phyloP scores from a whole-genome alignment of 2,329 filamentous ascomycete genomes.

The Fusarium nanum region DNA sequence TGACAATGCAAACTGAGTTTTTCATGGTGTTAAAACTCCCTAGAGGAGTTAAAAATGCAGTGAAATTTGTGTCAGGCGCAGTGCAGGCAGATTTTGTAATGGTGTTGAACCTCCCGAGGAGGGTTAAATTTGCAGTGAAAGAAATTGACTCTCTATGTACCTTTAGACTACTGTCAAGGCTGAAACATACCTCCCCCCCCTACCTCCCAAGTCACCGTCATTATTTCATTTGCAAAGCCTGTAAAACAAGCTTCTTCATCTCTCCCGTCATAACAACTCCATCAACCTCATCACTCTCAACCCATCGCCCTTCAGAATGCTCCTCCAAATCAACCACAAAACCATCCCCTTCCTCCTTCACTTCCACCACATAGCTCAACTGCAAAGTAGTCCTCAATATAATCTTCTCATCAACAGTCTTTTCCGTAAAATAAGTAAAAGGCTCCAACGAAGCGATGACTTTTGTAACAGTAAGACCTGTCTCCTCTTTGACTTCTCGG shows the following conservation, averaged over 20 bases:
- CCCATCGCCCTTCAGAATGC: neutral
- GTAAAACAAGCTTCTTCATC: neutral
- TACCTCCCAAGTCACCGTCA: no score
- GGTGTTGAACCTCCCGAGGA: no score
- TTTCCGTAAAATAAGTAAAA: neutral
- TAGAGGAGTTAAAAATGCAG: no score
- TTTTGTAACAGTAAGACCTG: neutral
- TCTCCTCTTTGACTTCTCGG: neutral
- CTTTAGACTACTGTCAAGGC: no score
- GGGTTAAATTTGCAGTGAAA: no score
- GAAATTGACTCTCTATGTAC: no score
- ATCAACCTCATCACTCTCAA: neutral
- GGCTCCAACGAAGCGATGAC: neutral
- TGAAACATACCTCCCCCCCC: no score
- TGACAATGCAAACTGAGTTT: no score
- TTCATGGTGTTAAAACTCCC: no score
- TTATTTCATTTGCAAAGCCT: neutral
- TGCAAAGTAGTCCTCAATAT: neutral
- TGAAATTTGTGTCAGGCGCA: no score
- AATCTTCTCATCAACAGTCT: neutral
- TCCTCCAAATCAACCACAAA: neutral
- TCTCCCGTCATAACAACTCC: neutral
- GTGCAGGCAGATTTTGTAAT: no score
- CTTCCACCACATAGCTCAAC: neutral
- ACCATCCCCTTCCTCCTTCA: neutral